Percentiles rank a stretch among this genome's conserved stretches.
These are phyloP conservation scores for Fusarium verrucosum DNA, from an alignment of 2,329 filamentous ascomycete genomes.

Conservation along the genomic window DNA sequence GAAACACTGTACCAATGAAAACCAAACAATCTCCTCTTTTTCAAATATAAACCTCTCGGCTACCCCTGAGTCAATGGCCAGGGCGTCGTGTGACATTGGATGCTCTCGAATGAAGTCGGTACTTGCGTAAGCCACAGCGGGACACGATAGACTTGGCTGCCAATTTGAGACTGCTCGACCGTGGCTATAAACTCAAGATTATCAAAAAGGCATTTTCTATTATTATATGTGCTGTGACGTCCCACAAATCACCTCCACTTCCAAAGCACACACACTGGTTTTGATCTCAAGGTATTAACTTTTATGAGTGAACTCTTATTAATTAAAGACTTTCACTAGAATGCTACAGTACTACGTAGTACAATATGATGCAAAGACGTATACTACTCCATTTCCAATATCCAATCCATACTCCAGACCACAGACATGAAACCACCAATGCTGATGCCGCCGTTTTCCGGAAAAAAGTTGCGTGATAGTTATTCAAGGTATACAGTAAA, in stretches of 20 bases:
- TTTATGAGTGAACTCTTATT: constrained; percentile 1
- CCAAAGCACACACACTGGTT: neutral
- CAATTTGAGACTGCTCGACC: neutral
- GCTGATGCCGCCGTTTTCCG: constrained; percentile 1
- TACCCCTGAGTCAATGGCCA: constrained; percentile 1
- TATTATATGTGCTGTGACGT: neutral
- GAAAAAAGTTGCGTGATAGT: neutral
- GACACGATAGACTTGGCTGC: neutral
- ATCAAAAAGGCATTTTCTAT: neutral
- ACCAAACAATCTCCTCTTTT: neutral
- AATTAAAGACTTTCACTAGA: constrained; percentile 5
- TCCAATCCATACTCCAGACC: too few relatives aligned
- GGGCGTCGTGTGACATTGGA: neutral
- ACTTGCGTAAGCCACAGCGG: constrained; percentile 5
- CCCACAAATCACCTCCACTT: neutral
- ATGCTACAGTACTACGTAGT: too few relatives aligned
- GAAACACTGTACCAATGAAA: neutral
- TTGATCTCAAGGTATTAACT: neutral
- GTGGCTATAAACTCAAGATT: neutral
- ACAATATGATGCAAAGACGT: constrained; percentile 1
- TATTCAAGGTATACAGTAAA: constrained; percentile 3
- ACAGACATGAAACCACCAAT: neutral
- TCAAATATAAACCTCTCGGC: neutral
- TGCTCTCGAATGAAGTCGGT: neutral
- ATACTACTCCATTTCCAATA: neutral